Base-by-base conservation (phyloP, 345 rosid genomes). In the Bretschneidera sinensis region DNA sequence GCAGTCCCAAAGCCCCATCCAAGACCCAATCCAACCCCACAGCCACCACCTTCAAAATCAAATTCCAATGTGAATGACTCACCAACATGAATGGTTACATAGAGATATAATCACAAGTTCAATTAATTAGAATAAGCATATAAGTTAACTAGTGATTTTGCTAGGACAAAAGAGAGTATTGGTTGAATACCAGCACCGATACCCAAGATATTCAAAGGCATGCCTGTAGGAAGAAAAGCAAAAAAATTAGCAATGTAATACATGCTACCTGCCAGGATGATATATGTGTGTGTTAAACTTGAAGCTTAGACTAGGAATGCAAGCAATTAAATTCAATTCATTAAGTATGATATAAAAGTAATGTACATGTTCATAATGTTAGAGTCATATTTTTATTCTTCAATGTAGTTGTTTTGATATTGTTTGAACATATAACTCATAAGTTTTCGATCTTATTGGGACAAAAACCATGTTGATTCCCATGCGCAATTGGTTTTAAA, bases 1-100 rank as follows among this genome's bases (percentile, higher is more conserved):
- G 80, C 95, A 66, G 82, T 67, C 34, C 98, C 95, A 52, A 88
- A 91, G 21, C 98, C 94, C 96, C 87, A 84, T 2, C 89, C 87
- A 47, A 89, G 86, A 17, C 95, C 92, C 24, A 87, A 58, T 34
- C 98, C 98, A 34, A 88, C 76, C 35, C 98, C 96, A 62, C 98
- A 91, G 58, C 98, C 96, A 43, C 91, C 98, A 56, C 98, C 98
- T 91, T 71, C 62, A 65, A 24, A 69, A 21, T 24, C 50, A 28
- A 52, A 17, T 39, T 39, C 45, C 16, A 49, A 20, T 1, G 43
- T 15, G 18, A 49, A n/a, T 28, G 24, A 22, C 51, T 25, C 1
- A 9, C n/a, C 21, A 9, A 65, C 11, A 50, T 21, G 31, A 19
- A 28, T 23, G n/a, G 28, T 18, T 20, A 48, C 20, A 13, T 15